Conservation (phyloP, 2,329 filamentous ascomycete species). For the Botrytis fragariae region DNA sequence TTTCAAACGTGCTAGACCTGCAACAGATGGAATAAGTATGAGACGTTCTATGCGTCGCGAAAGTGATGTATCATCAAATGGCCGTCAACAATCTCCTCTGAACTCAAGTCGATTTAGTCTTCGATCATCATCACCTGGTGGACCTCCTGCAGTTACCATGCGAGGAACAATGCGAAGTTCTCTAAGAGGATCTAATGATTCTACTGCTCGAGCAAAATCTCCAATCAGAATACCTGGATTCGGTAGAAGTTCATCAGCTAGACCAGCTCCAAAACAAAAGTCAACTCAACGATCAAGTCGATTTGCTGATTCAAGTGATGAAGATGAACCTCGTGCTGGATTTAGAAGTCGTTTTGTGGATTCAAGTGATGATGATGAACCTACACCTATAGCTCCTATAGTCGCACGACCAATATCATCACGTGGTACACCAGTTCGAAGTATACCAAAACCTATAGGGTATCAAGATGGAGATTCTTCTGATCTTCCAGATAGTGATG, state of each 20-base stretch:
- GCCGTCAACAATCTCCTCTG: constrained; percentile 39
- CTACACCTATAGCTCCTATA: constrained; percentile 20
- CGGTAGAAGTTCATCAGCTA: constrained; percentile 27
- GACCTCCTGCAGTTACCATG: constrained; percentile 42
- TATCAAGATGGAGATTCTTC: constrained; percentile 60
- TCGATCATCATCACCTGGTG: constrained; percentile 66
- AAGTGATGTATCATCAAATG: constrained; percentile 34
- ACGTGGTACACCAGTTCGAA: constrained; percentile 45
- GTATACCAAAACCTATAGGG: constrained; percentile 43
- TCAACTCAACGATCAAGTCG: constrained; percentile 28
- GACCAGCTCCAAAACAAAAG: constrained; percentile 26
- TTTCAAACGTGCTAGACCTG: constrained; percentile 65
- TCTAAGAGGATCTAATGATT: constrained; percentile 33
- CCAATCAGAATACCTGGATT: constrained; percentile 29
- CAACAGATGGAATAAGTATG: constrained; percentile 57
- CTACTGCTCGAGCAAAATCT: constrained; percentile 27
- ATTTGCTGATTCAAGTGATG: constrained; percentile 40
- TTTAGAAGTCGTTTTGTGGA: constrained; percentile 56
- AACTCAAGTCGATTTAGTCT: constrained; percentile 65
- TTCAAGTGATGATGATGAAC: constrained; percentile 57
- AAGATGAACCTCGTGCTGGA: constrained; percentile 34
- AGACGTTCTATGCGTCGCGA: constrained; percentile 68
- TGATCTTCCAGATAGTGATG: constrained; percentile 59
- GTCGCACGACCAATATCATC: constrained; percentile 22
- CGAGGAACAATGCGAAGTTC: constrained; percentile 41